These are phyloP conservation scores for Penicillium paxilli DNA, from an alignment of 495 filamentous ascomycete species.

Conservation along the genomic window DNA sequence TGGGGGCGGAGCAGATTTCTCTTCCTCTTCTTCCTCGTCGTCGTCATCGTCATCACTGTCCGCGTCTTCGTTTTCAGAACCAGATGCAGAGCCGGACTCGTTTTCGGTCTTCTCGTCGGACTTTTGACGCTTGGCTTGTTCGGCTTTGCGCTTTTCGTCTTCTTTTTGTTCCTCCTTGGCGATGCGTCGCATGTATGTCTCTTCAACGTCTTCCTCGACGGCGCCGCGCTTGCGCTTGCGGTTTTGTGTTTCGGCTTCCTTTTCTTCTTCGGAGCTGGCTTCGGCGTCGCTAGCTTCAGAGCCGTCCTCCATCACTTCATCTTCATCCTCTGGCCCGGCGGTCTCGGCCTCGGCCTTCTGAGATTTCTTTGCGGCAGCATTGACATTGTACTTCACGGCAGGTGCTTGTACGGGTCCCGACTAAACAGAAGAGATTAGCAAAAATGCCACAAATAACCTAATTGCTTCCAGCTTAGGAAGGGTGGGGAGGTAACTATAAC, in stretches of 20 bases:
- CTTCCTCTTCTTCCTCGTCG: slow-evolving; percentile 27
- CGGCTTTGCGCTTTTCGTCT: slow-evolving; percentile 38
- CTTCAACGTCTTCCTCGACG: slow-evolving; percentile 76
- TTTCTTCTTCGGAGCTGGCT: slow-evolving; percentile 36
- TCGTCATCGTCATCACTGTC: slow-evolving; percentile 29
- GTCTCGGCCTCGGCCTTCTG: slow-evolving; percentile 35
- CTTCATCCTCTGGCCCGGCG: slow-evolving; percentile 39
- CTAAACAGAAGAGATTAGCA: slow-evolving; percentile 40
- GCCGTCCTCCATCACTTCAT: slow-evolving; percentile 46
- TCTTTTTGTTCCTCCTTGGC: slow-evolving; percentile 55
- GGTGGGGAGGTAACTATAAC: slow-evolving; percentile 39
- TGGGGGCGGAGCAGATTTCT: slow-evolving; percentile 32
- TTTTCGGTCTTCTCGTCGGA: slow-evolving; percentile 8
- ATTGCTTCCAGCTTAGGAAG: neutral
- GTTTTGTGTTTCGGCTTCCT: slow-evolving; percentile 43
- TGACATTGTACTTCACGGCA: slow-evolving; percentile 45
- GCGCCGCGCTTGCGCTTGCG: slow-evolving; percentile 77
- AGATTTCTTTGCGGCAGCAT: slow-evolving; percentile 17
- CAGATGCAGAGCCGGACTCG: neutral
- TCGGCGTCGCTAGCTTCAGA: slow-evolving; percentile 35
- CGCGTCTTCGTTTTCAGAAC: slow-evolving; percentile 9
- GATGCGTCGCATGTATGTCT: slow-evolving; percentile 74
- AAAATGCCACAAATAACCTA: no score
- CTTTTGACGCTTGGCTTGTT: slow-evolving; percentile 27
- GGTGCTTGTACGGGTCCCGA: slow-evolving; percentile 67